These are phyloP conservation scores for Beauveria australis DNA, from an alignment of 2,329 filamentous ascomycete species.

Conservation along the genomic window DNA sequence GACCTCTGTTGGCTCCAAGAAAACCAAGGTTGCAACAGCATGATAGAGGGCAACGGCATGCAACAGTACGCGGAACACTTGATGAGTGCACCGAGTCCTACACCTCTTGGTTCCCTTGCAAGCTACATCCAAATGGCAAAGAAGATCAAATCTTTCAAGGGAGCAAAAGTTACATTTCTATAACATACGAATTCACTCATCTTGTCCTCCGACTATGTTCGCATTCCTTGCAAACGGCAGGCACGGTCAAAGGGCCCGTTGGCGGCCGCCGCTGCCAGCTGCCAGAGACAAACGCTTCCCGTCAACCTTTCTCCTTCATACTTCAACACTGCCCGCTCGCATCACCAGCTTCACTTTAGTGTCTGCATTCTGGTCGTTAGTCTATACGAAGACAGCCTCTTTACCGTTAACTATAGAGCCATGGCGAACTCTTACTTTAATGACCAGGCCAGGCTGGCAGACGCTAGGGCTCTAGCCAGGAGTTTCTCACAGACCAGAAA, in stretches of 20 bases:
- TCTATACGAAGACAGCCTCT: too few species aligned
- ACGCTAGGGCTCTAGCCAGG: conserved; percentile 8
- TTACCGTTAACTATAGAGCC: too few species aligned
- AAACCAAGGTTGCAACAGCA: conserved; percentile 9
- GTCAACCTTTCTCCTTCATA: neutral
- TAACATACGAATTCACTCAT: neutral
- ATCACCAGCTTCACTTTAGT: neutral
- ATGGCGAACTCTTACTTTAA: neutral
- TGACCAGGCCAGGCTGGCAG: conserved; percentile 1
- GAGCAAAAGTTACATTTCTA: too few species aligned
- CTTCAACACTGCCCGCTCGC: neutral
- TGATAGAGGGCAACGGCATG: neutral
- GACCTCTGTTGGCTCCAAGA: conserved; percentile 27
- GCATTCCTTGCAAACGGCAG: neutral
- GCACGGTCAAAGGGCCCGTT: neutral
- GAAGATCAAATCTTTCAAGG: too few species aligned
- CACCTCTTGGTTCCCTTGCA: neutral
- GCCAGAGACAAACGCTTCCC: neutral
- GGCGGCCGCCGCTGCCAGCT: neutral
- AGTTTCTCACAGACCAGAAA: conserved; percentile 8
- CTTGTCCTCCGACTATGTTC: neutral
- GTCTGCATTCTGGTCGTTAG: neutral
- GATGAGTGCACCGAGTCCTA: neutral
- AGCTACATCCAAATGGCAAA: too few species aligned
- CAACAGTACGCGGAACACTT: neutral